Conservation (phyloP, 768 basidiomycete genomes). For the Lactifluus volemus region DNA sequence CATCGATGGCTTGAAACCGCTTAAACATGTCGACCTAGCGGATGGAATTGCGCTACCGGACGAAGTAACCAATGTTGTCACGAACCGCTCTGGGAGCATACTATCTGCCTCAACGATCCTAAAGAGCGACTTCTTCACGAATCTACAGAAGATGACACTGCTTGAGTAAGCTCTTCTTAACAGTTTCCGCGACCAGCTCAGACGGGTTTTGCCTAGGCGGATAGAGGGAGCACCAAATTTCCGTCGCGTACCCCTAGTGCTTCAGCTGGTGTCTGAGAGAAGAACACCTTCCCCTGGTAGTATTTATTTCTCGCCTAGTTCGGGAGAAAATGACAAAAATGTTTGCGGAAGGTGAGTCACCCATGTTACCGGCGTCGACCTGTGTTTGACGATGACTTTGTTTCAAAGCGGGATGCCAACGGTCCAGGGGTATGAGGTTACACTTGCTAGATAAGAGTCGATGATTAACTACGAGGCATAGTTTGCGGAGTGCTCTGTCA, state of each 20-base stretch:
- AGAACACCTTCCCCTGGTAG: slow-evolving; percentile 26
- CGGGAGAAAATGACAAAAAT: slow-evolving; percentile 39
- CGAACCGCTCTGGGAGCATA: slow-evolving; percentile 75
- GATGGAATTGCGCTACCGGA: slow-evolving; percentile 78
- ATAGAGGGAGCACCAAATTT: slow-evolving; percentile 96
- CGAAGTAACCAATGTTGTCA: slow-evolving; percentile 82
- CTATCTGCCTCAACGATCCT: slow-evolving; percentile 88
- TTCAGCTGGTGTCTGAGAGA: slow-evolving; percentile 27
- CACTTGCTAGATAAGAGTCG: background rate
- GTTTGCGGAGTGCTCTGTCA: slow-evolving; percentile 67
- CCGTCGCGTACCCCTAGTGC: slow-evolving; percentile 64
- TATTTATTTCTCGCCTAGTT: slow-evolving; percentile 32
- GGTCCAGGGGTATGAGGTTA: slow-evolving; percentile 56
- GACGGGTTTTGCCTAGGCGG: slow-evolving; percentile 36
- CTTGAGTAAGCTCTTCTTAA: slow-evolving; percentile 58
- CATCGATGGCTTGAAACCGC: slow-evolving; percentile 68
- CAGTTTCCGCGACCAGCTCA: background rate
- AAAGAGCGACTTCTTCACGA: slow-evolving; percentile 92
- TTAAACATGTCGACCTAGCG: slow-evolving; percentile 59
- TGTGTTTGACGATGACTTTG: background rate
- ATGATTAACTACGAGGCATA: slow-evolving; percentile 24
- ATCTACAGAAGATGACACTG: slow-evolving; percentile 92
- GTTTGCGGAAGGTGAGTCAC: slow-evolving; percentile 63
- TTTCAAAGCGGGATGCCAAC: slow-evolving; percentile 86
- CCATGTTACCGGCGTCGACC: background rate